Evolutionary conservation across 495 filamentous ascomycete species (phyloP).

Genomic region (Penicillium nucicola): DNA sequence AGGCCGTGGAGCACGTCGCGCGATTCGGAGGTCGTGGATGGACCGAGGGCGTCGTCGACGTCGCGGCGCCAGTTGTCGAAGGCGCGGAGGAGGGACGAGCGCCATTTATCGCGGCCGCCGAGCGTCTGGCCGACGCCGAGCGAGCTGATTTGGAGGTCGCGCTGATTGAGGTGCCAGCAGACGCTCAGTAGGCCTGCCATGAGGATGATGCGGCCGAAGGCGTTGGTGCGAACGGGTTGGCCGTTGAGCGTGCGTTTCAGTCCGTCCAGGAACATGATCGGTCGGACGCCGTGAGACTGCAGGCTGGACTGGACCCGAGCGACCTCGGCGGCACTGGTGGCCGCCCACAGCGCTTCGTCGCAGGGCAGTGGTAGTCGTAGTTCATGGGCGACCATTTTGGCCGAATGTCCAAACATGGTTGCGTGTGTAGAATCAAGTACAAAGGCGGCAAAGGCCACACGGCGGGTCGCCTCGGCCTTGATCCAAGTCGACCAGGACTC

Average conservation of each 20-base stretch:
- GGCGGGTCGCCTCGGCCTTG: slow-evolving; percentile 84
- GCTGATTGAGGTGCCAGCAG: slow-evolving; percentile 97
- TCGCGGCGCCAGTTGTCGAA: slow-evolving; percentile 96
- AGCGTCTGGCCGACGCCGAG: slow-evolving; percentile 76
- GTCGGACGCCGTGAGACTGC: slow-evolving; percentile 78
- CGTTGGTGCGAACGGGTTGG: slow-evolving; percentile 85
- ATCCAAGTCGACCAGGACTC: slow-evolving; percentile 98
- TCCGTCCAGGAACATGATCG: slow-evolving; percentile 85
- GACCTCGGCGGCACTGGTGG: slow-evolving; percentile 84
- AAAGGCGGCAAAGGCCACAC: slow-evolving; percentile 92
- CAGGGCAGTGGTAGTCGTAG: slow-evolving; percentile 90
- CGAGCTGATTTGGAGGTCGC: slow-evolving; percentile 90
- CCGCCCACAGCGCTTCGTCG: slow-evolving; percentile 92
- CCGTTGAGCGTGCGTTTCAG: slow-evolving; percentile 86
- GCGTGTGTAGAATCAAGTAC: slow-evolving; percentile 95
- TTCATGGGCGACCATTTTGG: slow-evolving; percentile 96
- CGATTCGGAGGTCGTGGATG: slow-evolving; percentile 57
- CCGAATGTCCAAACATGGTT: slow-evolving; percentile 97
- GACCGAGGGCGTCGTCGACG: slow-evolving; percentile 77
- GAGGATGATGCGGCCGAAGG: slow-evolving; percentile 90
- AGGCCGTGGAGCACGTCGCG: slow-evolving; percentile 87
- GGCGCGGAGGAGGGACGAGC: slow-evolving; percentile 78
- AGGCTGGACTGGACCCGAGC: slow-evolving; percentile 80
- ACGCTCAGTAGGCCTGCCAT: slow-evolving; percentile 94
- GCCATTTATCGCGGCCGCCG: slow-evolving; percentile 90